phyloP scores from a whole-genome alignment of 192 early-diverging fungal species.

The Anaeromyces robustus region DNA sequence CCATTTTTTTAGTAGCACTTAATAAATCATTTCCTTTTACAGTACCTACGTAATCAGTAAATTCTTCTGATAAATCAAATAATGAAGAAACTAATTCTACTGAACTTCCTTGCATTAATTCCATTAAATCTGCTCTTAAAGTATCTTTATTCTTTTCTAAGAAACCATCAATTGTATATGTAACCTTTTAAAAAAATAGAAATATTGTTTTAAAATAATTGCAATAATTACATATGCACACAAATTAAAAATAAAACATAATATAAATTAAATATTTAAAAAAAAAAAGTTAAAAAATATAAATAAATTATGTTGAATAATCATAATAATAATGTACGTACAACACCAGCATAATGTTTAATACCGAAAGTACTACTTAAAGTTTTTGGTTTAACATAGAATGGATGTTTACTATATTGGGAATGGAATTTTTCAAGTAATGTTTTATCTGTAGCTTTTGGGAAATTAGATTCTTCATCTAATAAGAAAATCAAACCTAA shows the following conservation, averaged over 20 bases:
- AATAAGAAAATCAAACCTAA: slow-evolving; percentile 25
- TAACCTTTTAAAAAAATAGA: slow-evolving; percentile 9
- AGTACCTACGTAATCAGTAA: slow-evolving; percentile 24
- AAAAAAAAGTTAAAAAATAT: no score
- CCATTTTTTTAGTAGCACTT: slow-evolving; percentile 1
- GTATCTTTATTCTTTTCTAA: slow-evolving; percentile 40
- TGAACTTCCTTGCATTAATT: slow-evolving; percentile 20
- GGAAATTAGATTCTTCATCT: slow-evolving; percentile 39
- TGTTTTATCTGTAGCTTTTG: slow-evolving; percentile 32
- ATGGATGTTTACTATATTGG: slow-evolving; percentile 19
- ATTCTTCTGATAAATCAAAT: slow-evolving; percentile 6
- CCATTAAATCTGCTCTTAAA: slow-evolving; percentile 29
- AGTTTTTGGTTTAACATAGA: slow-evolving; percentile 30
- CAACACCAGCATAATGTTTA: slow-evolving; percentile 38
- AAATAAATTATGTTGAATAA: no score
- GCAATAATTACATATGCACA: no score
- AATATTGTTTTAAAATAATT: neutral
- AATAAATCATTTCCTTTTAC: neutral
- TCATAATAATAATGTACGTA: slow-evolving; percentile 3
- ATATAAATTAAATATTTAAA: no score
- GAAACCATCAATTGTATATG: slow-evolving; percentile 25
- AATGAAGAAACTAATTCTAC: slow-evolving; percentile 7
- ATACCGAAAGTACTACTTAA: slow-evolving; percentile 31
- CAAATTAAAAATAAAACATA: no score
- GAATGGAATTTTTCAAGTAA: slow-evolving; percentile 25